Evolutionary conservation across 208 protist species (phyloP).

Genomic region (Crithidia expoeki): DNA sequence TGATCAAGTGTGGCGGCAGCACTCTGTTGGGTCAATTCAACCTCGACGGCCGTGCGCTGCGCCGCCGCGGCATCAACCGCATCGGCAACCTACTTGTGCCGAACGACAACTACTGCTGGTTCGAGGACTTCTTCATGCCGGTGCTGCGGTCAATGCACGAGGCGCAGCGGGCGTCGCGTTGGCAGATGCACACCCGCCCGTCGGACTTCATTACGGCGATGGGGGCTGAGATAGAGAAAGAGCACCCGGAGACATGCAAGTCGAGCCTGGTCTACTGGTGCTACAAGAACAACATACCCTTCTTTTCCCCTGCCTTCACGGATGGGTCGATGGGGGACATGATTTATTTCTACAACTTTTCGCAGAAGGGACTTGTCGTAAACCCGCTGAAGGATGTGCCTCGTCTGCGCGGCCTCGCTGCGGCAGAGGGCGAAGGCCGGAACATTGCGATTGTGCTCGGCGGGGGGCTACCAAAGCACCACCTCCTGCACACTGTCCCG

Average conservation of each 20-base stretch:
- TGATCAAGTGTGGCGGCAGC: constrained; percentile 99
- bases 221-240: constrained; percentile 87
- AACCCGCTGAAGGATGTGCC: constrained; percentile 94
- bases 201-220: constrained; percentile 97
- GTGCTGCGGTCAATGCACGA: constrained; percentile 94
- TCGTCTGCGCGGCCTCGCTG: constrained; percentile 43
- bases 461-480: constrained; percentile 84
- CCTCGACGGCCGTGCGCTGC: constrained; percentile 91
- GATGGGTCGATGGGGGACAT: constrained; percentile 99
- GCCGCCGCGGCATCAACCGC: constrained; percentile 95
- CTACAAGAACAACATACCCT: constrained; percentile 97
- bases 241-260: constrained; percentile 90
- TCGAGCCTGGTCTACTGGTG: constrained; percentile 99
- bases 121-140: constrained; percentile 99
- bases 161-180: constrained; percentile 83
- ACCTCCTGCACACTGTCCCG: constrained; percentile 68
- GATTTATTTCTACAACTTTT: constrained; percentile 99
- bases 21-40: constrained; percentile 96
- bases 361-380: constrained; percentile 95
- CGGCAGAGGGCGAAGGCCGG: constrained; percentile 18
- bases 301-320: constrained; percentile 99
- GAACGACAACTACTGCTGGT: constrained; percentile 99
- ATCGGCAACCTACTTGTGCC: constrained; percentile 99
- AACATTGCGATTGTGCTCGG: constrained; percentile 80
- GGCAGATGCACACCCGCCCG: constrained; percentile 87